Conservation (phyloP, 225 moss, liverwort and hornwort genomes). For the Pseudisothecium myosuroides region DNA sequence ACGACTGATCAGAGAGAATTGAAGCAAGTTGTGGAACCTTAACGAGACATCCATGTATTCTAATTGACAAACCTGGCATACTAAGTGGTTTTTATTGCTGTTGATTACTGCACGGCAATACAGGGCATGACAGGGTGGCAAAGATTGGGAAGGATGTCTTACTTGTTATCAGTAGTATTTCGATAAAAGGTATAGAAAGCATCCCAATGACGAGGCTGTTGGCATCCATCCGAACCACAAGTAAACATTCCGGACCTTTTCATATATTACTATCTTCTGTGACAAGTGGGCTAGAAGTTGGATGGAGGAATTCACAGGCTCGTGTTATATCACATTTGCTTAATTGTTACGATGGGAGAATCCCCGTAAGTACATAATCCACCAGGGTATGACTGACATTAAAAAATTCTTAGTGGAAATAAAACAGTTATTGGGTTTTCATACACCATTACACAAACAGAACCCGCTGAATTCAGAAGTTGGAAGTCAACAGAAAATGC, state of each 20-base stretch:
- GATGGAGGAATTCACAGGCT: background rate
- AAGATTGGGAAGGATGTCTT: background rate
- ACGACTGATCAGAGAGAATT: background rate
- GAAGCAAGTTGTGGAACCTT: background rate
- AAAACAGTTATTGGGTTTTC: background rate
- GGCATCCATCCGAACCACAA: slow-evolving; percentile 7
- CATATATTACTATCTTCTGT: background rate
- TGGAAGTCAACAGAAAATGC: background rate
- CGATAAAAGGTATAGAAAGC: slow-evolving; percentile 90
- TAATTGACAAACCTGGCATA: background rate
- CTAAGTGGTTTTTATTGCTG: background rate
- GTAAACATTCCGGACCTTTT: background rate
- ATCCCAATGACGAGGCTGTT: slow-evolving; percentile 94
- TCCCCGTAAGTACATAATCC: background rate
- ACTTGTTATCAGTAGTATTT: slow-evolving; percentile 99
- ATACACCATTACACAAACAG: background rate
- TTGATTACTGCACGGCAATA: background rate
- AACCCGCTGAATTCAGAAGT: background rate
- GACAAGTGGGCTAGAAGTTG: background rate
- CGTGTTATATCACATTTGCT: background rate
- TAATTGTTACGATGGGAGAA: background rate
- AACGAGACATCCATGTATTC: background rate
- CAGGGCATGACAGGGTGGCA: background rate
- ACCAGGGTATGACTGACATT: background rate
- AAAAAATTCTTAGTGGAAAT: background rate